Evolutionary conservation across 2,329 filamentous ascomycete genomes (phyloP), one percentile per base, ranked within the genome.

Genomic region (Epichloe sp.): DNA sequence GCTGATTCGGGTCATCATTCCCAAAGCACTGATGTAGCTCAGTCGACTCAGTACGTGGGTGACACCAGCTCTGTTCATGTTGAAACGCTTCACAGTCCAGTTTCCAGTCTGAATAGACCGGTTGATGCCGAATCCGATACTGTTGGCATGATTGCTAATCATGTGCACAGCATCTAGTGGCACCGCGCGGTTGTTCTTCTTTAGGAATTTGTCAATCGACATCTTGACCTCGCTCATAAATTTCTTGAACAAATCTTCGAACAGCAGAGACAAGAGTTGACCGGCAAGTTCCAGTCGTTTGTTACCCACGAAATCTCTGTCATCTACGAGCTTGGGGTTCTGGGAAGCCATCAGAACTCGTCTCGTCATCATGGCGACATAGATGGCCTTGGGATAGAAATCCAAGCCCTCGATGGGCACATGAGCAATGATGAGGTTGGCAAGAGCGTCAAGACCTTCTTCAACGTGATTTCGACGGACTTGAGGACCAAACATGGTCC

Each of bases 1-100:
- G 66, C 86, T 93, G 62, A 98, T 97, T 67, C 93, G 80, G 14
- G 93, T 98, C 93, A 98, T 98, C 94, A 98, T 98, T 55, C 94
- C 94, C 31, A 98, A 79, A 31, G 93, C 93, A 56, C 86, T 87
- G 66, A 98, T 96, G 64, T 97, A 98, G 67, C 91, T 97, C 51
- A 98, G 75, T 56, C 93, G 82, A 68, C 91, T 97, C 47, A 98
- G 75, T 41, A 98, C 89, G 67, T 98, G 93, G 0, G 94, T 97
- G 21, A 98, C 89, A 63, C 93, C 93, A 21, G 93, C 91, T 64
- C 91, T 79, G 63, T 97, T 94, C 93, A 98, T 98, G 68, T 91
- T 89, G 73, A 98, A 98, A 65, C 94, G 88, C 69, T 96, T 96
- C 58, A 98, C 77, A 56, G 79, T 96, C 93, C 93, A 98, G 63